phyloP scores from a whole-genome alignment of 2,329 filamentous ascomycete genomes.

The Botryosphaeria dothidea region DNA sequence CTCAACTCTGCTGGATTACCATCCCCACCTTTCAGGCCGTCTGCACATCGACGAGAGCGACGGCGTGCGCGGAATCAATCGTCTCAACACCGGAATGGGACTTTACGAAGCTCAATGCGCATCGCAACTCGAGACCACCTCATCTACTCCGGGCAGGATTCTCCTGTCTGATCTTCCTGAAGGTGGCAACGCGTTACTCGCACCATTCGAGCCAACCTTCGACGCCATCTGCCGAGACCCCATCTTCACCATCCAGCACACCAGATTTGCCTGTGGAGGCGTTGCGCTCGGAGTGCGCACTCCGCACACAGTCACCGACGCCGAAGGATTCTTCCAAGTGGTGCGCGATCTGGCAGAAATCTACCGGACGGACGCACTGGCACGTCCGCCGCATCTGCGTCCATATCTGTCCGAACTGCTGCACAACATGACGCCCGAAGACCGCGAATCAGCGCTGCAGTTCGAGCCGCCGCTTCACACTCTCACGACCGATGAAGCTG shows the following conservation, averaged over 20 bases:
- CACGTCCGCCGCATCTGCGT: not conserved
- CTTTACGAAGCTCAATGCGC: not conserved
- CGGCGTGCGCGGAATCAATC: not conserved
- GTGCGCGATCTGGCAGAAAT: not conserved
- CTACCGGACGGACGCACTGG: not conserved
- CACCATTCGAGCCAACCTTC: not conserved
- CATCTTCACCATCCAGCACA: slow-evolving; percentile 1
- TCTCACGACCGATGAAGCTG: not conserved
- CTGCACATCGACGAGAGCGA: not conserved
- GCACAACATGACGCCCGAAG: not conserved
- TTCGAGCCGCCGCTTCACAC: not conserved
- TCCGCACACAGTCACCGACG: not conserved
- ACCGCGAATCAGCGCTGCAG: not conserved
- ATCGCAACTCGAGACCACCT: not conserved
- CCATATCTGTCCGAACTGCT: not conserved
- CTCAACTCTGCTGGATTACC: not conserved
- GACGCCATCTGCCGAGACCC: not conserved
- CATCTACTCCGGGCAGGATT: not conserved
- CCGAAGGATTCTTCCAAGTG: slow-evolving; percentile 1
- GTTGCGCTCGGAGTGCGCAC: not conserved
- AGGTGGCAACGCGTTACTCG: not conserved
- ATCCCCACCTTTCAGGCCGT: slow-evolving; percentile 3
- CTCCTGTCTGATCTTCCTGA: not conserved
- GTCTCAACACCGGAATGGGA: not conserved
- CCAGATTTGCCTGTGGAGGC: slow-evolving; percentile 1